Percentiles rank a stretch among this genome's conserved stretches.
Conservation (phyloP, 2,329 filamentous ascomycete species). For the Pezicula radicicola region DNA sequence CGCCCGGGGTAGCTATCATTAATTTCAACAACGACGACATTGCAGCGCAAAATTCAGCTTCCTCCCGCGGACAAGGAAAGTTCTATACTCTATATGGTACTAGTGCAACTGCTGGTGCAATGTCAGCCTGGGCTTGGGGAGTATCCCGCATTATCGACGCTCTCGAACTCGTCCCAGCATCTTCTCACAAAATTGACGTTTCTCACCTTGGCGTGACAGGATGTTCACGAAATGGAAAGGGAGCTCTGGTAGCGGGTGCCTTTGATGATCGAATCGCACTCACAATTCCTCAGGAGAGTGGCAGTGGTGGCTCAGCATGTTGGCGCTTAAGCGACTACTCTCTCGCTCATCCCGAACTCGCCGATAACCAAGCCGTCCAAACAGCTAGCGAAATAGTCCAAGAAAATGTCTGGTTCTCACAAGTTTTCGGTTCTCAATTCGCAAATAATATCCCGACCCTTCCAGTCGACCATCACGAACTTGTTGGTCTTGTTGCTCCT, state of each 20-base stretch:
- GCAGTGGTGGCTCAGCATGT: slow-evolving; percentile 57
- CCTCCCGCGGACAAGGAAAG: slow-evolving; percentile 51
- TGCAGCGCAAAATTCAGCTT: slow-evolving; percentile 42
- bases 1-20: slow-evolving; percentile 51
- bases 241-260: slow-evolving; percentile 58
- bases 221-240: slow-evolving; percentile 63
- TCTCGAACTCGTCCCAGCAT: slow-evolving; percentile 45
- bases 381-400: slow-evolving; percentile 54
- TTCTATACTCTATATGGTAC: slow-evolving; percentile 59
- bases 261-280: slow-evolving; percentile 56
- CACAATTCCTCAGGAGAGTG: slow-evolving; percentile 60
- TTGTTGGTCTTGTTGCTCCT: slow-evolving; percentile 56
- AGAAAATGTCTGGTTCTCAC: slow-evolving; percentile 64
- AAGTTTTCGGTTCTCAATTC: slow-evolving; percentile 47
- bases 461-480: slow-evolving; percentile 55
- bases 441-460: slow-evolving; percentile 41
- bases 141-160: slow-evolving; percentile 58
- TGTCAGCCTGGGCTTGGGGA: slow-evolving; percentile 63
- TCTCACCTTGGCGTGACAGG: slow-evolving; percentile 54
- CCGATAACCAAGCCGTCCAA: slow-evolving; percentile 49
- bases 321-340: slow-evolving; percentile 54
- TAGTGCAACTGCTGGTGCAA: slow-evolving; percentile 51
- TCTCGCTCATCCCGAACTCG: slow-evolving; percentile 38
- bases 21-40: slow-evolving; percentile 58
- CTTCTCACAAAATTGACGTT: slow-evolving; percentile 39